Base-by-base conservation (phyloP, 2,329 filamentous ascomycete species). In the Aspergillus clavatus region DNA sequence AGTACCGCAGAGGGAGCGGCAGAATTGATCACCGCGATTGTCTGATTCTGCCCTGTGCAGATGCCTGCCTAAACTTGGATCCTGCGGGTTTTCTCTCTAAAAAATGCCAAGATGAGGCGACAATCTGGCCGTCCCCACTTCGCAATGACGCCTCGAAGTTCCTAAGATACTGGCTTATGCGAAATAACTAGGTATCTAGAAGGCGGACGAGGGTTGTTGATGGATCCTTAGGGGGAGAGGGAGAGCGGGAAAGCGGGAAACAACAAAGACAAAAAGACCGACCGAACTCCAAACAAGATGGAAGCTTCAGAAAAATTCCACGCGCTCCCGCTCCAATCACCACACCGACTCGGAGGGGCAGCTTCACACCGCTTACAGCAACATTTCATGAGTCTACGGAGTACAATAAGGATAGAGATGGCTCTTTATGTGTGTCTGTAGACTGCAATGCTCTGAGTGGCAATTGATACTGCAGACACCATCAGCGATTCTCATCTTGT, bases 271-370 rank as follows among this genome's bases (percentile, higher is more conserved):
- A 18, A 36, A n/a, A n/a, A n/a, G n/a, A n/a, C n/a, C n/a, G n/a
- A n/a, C n/a, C n/a, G n/a, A n/a, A n/a, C n/a, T n/a, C n/a, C n/a
- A n/a, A n/a, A n/a, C n/a, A n/a, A n/a, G n/a, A n/a, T n/a, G n/a
- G n/a, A 35, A 36, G n/a, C 21, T 19, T 16, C 35, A 43, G 45
- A 47, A 50, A 48, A 52, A 53, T 54, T 56, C 55, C 55, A 57
- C 55, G 55, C 48, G 47, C 54, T 55, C 36, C 45, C 40, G 48
- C 40, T 44, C 48, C 51, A 57, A 57, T 56, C 51, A 55, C 51
- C 54, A 55, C 52, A 52, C 44, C 46, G 41, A 47, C 42, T 45
- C n/a, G 40, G 44, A 48, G 51, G 47, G 48, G 47, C 45, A 45
- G 45, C 19, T 40, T 52, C 45, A 54, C 51, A 49, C 49, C 51